Evolutionary conservation across 2,329 filamentous ascomycete species (phyloP).

Genomic region (Raffaelea albimanens): DNA sequence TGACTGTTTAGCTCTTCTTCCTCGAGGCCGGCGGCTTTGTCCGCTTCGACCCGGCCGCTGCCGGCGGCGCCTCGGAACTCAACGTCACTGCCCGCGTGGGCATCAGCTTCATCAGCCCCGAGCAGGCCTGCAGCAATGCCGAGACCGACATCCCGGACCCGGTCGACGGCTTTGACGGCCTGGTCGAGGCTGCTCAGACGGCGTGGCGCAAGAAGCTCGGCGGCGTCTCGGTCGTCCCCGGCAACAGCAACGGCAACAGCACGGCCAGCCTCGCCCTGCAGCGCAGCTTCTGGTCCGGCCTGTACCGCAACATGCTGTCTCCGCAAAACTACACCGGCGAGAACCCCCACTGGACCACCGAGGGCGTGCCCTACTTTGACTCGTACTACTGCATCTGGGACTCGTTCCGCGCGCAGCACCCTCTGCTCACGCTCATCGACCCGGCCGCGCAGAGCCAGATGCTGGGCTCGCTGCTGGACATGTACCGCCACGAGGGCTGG

Average conservation of each 20-base stretch:
- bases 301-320: conserved; percentile 59
- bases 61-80: conserved; percentile 29
- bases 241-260: conserved; percentile 36
- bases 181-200: conserved; percentile 37
- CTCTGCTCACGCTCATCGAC: conserved; percentile 57
- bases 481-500: conserved; percentile 55
- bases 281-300: conserved; percentile 54
- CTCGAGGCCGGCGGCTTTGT: conserved; percentile 43
- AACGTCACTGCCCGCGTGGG: conserved; percentile 51
- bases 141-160: conserved; percentile 48
- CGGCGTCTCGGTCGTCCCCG: conserved; percentile 34
- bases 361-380: conserved; percentile 47
- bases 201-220: conserved; percentile 49
- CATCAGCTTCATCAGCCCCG: conserved; percentile 52
- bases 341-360: conserved; percentile 55
- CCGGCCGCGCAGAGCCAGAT: conserved; percentile 52
- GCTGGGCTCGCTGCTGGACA: conserved; percentile 60
- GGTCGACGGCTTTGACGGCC: conserved; percentile 41
- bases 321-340: conserved; percentile 69
- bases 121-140: conserved; percentile 53
- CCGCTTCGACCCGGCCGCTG: conserved; percentile 35
- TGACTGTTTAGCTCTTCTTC: conserved; percentile 27
- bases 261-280: conserved; percentile 39
- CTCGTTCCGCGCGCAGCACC: conserved; percentile 54
- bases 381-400: conserved; percentile 69